Evolutionary conservation across 345 rosid species (phyloP), one percentile per base, ranked within the genome.

Genomic region (Gossypium stocksii): DNA sequence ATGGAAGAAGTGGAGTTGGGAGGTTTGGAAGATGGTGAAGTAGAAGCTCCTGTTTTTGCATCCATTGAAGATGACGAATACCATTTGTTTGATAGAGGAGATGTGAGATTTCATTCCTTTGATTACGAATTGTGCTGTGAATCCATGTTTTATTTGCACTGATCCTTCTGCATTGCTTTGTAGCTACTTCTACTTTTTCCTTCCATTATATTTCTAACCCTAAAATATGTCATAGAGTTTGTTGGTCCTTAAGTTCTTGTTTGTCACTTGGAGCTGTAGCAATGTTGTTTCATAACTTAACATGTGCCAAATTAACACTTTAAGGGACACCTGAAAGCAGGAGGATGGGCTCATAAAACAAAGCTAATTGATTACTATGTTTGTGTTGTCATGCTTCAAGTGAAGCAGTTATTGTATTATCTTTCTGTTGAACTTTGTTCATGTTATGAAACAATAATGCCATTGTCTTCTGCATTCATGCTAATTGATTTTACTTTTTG

Each of bases 41-140:
- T 64, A 70, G 82, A 66, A 8, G 57, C 77, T 73, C 62, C 86
- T 25, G 78, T 83, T 59, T 88, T 83, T 70, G 91, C 90, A 54
- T 83, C 91, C 58, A 82, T 74, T 10, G 89, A 87, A 76, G 98
- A 93, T 70, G 97, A 93, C 63, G 97, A 87, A 75, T 93, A 93
- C 76, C 97, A 84, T 71, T 81, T 93, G 85, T 93, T 93, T 79
- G 90, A 93, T 60, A 88, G 75, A 80, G 90, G 86, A 59, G 96
- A 90, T 83, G 98, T 93, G 77, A 75, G 68, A 12, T 75, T 63
- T 16, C 45, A 10, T 58, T 54, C n/a, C 27, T 57, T 17, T 60
- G 41, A 1, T 22, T 61, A 5, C 46, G 23, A 38, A 13, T 20
- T 60, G 10, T 59, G 43, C 64, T 0, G 19, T 0, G 9, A 51